Percentiles rank a stretch among this genome's conserved stretches.
These are phyloP conservation scores for Mycena galopus DNA, from an alignment of 768 basidiomycete species.

Conservation along the genomic window DNA sequence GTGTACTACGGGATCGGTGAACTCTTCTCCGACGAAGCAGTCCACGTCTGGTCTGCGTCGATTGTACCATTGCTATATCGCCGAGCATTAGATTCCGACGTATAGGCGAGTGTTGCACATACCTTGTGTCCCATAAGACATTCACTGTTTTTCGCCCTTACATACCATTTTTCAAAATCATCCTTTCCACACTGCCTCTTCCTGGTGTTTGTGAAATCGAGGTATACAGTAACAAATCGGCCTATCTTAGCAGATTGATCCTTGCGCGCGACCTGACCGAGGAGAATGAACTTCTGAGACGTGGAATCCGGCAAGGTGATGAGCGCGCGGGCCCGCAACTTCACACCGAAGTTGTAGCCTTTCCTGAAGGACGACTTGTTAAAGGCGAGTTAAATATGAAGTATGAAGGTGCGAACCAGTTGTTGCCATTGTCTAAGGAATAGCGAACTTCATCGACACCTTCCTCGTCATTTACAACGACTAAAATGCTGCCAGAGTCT, in stretches of 20 bases:
- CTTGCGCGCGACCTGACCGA: constrained; percentile 79
- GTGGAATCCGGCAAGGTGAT: constrained; percentile 95
- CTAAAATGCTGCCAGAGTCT: constrained; percentile 84
- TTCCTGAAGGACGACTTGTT: constrained; percentile 61
- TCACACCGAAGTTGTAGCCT: constrained; percentile 76
- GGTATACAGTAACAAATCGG: constrained; percentile 77
- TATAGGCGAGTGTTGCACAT: constrained; percentile 29
- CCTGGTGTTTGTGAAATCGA: constrained; percentile 85
- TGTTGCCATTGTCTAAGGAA: constrained; percentile 84
- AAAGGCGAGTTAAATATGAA: constrained; percentile 7
- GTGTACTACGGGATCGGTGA: constrained; percentile 84
- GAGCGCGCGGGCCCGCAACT: constrained; percentile 79
- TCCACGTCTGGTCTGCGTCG: constrained; percentile 86
- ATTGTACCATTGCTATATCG: constrained; percentile 89
- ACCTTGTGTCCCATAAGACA: constrained; percentile 98
- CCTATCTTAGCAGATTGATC: constrained; percentile 67
- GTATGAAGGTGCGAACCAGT: constrained; percentile 74
- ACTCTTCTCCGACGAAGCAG: constrained; percentile 94
- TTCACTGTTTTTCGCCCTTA: constrained; percentile 68
- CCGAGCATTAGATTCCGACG: background rate
- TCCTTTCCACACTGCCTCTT: constrained; percentile 73
- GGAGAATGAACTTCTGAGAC: constrained; percentile 93
- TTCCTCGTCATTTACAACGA: constrained; percentile 90
- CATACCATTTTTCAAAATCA: constrained; percentile 94
- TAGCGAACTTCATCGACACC: constrained; percentile 77